Evolutionary conservation across 73 alveolate species (phyloP).

Genomic region (Tetrahymena elliotti): DNA sequence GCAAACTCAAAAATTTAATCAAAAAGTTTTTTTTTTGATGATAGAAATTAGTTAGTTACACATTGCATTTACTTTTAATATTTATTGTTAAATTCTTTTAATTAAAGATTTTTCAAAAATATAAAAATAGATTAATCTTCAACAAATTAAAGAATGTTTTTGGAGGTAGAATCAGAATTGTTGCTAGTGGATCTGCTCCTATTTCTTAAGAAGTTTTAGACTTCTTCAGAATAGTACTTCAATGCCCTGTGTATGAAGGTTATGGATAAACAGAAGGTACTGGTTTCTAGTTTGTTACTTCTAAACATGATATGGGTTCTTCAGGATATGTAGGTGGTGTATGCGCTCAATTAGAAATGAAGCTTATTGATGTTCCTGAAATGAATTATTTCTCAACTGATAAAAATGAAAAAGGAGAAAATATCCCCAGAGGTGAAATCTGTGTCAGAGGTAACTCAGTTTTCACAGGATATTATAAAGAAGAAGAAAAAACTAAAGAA

Average conservation of each 20-base stretch:
- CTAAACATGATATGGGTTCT: constrained; percentile 50
- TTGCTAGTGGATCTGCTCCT: constrained; percentile 86
- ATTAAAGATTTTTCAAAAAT: constrained; percentile 38
- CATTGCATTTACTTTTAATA: neutral
- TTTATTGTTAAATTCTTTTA: constrained; percentile 1
- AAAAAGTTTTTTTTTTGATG: no score
- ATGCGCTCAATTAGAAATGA: constrained; percentile 51
- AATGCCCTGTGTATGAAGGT: constrained; percentile 74
- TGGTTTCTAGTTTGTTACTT: constrained; percentile 64
- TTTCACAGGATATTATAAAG: constrained; percentile 80
- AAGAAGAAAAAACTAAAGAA: constrained; percentile 79
- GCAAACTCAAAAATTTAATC: neutral
- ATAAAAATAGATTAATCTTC: constrained; percentile 62
- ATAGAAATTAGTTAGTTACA: no score
- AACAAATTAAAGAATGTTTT: constrained; percentile 58
- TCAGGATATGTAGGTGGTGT: constrained; percentile 79
- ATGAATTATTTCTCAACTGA: constrained; percentile 78
- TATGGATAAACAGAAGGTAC: constrained; percentile 92
- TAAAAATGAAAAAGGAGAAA: constrained; percentile 58
- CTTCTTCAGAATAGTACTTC: constrained; percentile 58
- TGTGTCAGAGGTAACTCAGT: constrained; percentile 74
- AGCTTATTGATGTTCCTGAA: constrained; percentile 76
- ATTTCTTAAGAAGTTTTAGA: constrained; percentile 63
- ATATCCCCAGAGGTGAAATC: constrained; percentile 85
- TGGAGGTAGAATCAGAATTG: constrained; percentile 82